Conservation (phyloP, 2,329 filamentous ascomycete genomes). For the Clarireedia hainanense region DNA sequence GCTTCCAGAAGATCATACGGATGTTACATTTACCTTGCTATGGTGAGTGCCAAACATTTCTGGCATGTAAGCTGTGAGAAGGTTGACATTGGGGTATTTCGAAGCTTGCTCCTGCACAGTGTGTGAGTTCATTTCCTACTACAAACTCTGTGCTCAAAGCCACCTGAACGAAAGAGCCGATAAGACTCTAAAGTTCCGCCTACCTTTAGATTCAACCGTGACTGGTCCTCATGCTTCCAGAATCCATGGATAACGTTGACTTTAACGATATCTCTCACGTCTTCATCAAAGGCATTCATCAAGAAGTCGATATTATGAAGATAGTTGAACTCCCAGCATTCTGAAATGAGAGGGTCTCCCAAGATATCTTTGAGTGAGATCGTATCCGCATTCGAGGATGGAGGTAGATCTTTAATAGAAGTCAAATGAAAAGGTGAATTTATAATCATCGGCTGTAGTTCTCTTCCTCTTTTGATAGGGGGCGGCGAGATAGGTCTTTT, state of each 20-base stretch:
- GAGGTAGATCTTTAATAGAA: conserved; percentile 44
- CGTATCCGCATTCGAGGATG: conserved; percentile 46
- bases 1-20: not conserved
- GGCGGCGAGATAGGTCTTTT: conserved; percentile 26
- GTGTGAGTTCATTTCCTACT: not conserved
- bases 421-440: conserved; percentile 53
- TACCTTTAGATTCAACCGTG: conserved; percentile 34
- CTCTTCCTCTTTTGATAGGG: conserved; percentile 14
- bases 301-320: conserved; percentile 50
- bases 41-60: conserved; percentile 83
- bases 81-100: conserved; percentile 57
- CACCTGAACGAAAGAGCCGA: not conserved
- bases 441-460: conserved; percentile 9
- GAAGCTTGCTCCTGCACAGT: conserved; percentile 52
- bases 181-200: conserved; percentile 33
- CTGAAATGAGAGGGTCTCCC: conserved; percentile 47
- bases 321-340: conserved; percentile 51
- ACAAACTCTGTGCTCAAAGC: not conserved
- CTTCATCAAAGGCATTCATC: conserved; percentile 46
- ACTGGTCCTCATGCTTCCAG: conserved; percentile 55
- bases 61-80: conserved; percentile 70
- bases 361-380: conserved; percentile 49
- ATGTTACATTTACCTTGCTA: conserved; percentile 24
- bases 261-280: conserved; percentile 43
- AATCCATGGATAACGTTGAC: conserved; percentile 56